Evolutionary conservation across 75 land plant species (phyloP), one percentile per base, ranked within the genome.

Genomic region (Azolla pinnata): DNA sequence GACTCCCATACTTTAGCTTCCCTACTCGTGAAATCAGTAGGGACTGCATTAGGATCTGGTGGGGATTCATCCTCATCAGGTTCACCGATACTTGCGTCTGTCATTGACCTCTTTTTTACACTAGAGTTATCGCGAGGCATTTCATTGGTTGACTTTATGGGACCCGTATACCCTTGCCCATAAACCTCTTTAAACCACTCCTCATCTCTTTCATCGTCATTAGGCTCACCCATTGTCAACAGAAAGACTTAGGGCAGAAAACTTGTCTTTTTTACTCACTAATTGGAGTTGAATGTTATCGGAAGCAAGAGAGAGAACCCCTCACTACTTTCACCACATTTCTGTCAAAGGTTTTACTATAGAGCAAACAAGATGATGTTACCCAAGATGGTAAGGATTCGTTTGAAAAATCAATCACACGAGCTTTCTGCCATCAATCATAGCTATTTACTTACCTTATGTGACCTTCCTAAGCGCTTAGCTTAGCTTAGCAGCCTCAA

Each of bases 1-100:
- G 99, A 96, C 64, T 89, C 99, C 99, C 99, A 95, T 26, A 80
- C 96, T 73, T 81, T 95, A 33, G 90, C 90, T 68, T 95, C 99
- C 33, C 99, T 65, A 65, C 96, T 86, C 3, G 99, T 95, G 62
- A 95, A 95, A 68, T 95, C 99, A 0, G 99, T 95, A 0, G 99
- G 99, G 5, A 95, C 96, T 29, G 96, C 96, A 78, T 86, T 83
- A 29, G 99, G 99, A 63, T 90, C 97, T 0, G 72, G 81, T 18
- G 64, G 55, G 18, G 75, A 78, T 33, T 90, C 88, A 27, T 90
- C 99, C 33, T 84, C 97, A 53, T 90, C 97, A 17, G 83, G 78
- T 9, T 57, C 68, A 63, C 21, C 46, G 38, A n/a, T 75, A 60
- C 34, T 66, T 42, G 52, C 38, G 47, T 71, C 69, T 33, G 65